phyloP scores from a whole-genome alignment of 2,329 filamentous ascomycete species.

The Claviceps lovelessii region DNA sequence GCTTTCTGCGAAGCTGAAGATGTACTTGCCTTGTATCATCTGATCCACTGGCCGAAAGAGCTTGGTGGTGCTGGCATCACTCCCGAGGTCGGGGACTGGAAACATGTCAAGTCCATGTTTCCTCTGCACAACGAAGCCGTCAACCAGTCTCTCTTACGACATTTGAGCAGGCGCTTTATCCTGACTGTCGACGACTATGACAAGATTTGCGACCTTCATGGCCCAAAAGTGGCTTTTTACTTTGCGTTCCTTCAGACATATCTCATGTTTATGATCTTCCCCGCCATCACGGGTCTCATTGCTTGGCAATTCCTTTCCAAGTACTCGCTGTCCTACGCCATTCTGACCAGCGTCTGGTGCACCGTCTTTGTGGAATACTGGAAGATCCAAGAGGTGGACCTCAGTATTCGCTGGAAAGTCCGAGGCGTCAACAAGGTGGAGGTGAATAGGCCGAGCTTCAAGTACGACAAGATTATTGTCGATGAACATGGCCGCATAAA shows the following conservation, averaged over 20 bases:
- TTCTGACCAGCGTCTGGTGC: conserved; percentile 54
- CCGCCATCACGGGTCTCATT: conserved; percentile 51
- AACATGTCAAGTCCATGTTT: conserved; percentile 46
- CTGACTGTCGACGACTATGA: conserved; percentile 39
- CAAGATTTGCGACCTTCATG: conserved; percentile 45
- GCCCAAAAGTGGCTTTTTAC: conserved; percentile 56
- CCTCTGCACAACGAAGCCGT: conserved; percentile 44
- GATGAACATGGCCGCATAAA: conserved; percentile 51
- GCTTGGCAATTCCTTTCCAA: conserved; percentile 55
- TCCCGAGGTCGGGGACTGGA: conserved; percentile 42
- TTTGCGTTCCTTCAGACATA: conserved; percentile 74
- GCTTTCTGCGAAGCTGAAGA: conserved; percentile 47
- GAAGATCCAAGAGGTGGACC: conserved; percentile 60
- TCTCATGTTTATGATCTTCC: conserved; percentile 55
- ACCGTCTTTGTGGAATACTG: conserved; percentile 66
- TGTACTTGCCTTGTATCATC: conserved; percentile 54
- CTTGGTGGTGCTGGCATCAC: conserved; percentile 50
- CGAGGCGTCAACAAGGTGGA: conserved; percentile 54
- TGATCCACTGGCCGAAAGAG: conserved; percentile 43
- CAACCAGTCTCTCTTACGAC: conserved; percentile 42
- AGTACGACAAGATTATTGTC: conserved; percentile 44
- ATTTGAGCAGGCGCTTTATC: conserved; percentile 38
- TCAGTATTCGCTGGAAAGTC: conserved; percentile 60
- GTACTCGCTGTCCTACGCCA: conserved; percentile 56
- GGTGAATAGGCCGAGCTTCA: conserved; percentile 48